phyloP scores from a whole-genome alignment of 345 rosid species.

The Citrus mangshanensis region DNA sequence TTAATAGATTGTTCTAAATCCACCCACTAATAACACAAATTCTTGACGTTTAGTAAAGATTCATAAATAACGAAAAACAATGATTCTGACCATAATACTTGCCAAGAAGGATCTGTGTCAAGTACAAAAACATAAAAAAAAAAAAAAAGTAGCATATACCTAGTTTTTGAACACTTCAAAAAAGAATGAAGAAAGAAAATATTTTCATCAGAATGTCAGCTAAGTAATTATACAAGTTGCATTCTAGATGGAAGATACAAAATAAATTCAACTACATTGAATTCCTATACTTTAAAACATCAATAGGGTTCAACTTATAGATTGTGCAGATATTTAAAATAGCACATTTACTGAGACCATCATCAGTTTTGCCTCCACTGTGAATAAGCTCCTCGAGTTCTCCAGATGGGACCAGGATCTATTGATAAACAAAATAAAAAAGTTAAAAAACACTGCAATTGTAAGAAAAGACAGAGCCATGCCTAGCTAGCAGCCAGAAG shows the following conservation, averaged over 20 bases:
- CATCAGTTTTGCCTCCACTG: slow-evolving; percentile 23
- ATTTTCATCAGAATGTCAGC: not conserved
- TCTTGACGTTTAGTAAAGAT: too few relatives aligned
- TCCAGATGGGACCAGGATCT: slow-evolving; percentile 72
- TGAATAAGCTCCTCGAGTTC: slow-evolving; percentile 50
- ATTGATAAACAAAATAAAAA: not conserved
- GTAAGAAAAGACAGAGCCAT: not conserved
- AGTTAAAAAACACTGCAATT: not conserved
- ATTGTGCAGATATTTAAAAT: slow-evolving; percentile 56
- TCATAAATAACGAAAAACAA: too few relatives aligned
- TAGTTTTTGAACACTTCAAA: too few relatives aligned
- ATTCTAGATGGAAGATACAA: not conserved
- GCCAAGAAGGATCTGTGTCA: too few relatives aligned
- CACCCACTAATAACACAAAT: too few relatives aligned
- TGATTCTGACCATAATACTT: too few relatives aligned
- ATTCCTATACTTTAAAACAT: slow-evolving; percentile 60
- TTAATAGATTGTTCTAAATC: too few relatives aligned
- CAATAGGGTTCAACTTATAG: slow-evolving; percentile 46
- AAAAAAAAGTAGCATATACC: too few relatives aligned
- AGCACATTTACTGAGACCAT: slow-evolving; percentile 42
- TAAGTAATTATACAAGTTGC: too few relatives aligned
- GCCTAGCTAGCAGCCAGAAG: not conserved
- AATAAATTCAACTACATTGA: slow-evolving; percentile 24
- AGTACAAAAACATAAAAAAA: too few relatives aligned
- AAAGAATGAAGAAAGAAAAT: too few relatives aligned